These are phyloP conservation scores for Dendrocalamus latiflorus DNA, from an alignment of 202 grass and related monocot genomes.

Conservation along the genomic window DNA sequence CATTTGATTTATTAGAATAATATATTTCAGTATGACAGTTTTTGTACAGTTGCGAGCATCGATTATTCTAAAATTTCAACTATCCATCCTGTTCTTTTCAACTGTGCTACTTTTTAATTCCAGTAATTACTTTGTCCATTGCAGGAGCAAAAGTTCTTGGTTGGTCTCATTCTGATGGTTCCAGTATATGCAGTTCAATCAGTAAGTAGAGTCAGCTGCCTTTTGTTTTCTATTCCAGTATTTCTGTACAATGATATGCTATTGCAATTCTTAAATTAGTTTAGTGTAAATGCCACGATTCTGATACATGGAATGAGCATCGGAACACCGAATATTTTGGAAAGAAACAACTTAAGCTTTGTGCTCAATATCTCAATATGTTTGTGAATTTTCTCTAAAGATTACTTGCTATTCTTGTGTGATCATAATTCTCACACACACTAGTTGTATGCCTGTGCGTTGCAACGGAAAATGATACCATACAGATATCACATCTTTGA, in stretches of 20 bases:
- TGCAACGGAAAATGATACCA: no score
- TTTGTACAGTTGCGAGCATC: not conserved
- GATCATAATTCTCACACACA: constrained; percentile 16
- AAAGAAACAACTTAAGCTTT: constrained; percentile 1
- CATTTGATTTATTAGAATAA: constrained; percentile 12
- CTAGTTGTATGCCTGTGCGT: no score
- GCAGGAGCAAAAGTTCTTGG: no score
- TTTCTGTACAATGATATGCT: not conserved
- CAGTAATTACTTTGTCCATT: constrained; percentile 30
- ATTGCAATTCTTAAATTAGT: not conserved
- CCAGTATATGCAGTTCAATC: constrained; percentile 95
- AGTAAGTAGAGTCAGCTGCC: constrained; percentile 47
- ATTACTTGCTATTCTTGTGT: not conserved
- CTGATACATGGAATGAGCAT: constrained; percentile 20
- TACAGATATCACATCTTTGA: no score
- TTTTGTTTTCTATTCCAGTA: not conserved
- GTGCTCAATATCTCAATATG: not conserved
- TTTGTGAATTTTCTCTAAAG: not conserved
- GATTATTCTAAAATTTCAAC: not conserved
- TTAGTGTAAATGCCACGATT: constrained; percentile 5
- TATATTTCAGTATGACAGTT: not conserved
- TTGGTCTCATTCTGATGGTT: constrained; percentile 99
- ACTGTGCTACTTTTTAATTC: constrained; percentile 5
- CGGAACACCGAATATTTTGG: not conserved
- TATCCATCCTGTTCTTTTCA: not conserved